phyloP scores from a whole-genome alignment of 2,329 filamentous ascomycete genomes.

The Tympanopsis confertula region DNA sequence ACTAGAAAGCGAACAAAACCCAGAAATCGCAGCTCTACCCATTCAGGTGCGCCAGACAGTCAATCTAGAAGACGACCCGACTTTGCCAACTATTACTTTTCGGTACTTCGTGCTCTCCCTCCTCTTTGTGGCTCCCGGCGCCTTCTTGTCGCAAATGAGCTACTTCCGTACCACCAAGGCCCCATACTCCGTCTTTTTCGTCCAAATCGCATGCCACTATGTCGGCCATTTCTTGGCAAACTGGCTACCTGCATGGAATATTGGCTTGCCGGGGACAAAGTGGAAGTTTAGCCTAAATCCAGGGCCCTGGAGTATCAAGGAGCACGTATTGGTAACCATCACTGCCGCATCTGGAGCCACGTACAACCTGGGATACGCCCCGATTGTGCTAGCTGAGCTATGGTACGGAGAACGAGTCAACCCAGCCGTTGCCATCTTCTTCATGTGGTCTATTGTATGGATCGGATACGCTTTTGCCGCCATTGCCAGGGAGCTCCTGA shows the following conservation, averaged over 20 bases:
- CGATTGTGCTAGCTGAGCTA: slow-evolving; percentile 41
- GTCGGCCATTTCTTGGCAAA: slow-evolving; percentile 38
- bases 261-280: slow-evolving; percentile 32
- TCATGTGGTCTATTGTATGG: slow-evolving; percentile 48
- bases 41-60: slow-evolving; percentile 42
- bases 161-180: slow-evolving; percentile 44
- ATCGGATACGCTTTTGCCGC: slow-evolving; percentile 47
- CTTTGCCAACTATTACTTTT: slow-evolving; percentile 43
- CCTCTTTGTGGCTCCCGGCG: slow-evolving; percentile 43
- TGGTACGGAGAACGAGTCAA: slow-evolving; percentile 41
- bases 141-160: slow-evolving; percentile 43
- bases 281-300: slow-evolving; percentile 41
- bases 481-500: slow-evolving; percentile 40
- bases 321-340: slow-evolving; percentile 44
- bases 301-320: slow-evolving; percentile 43
- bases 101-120: slow-evolving; percentile 43
- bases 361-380: slow-evolving; percentile 35
- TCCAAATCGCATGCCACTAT: slow-evolving; percentile 45
- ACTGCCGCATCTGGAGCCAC: slow-evolving; percentile 39
- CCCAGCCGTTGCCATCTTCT: slow-evolving; percentile 41
- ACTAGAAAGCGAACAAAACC: slow-evolving; percentile 25
- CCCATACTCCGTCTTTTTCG: slow-evolving; percentile 49
- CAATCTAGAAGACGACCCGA: slow-evolving; percentile 42
- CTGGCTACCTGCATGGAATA: slow-evolving; percentile 30
- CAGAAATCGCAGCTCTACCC: slow-evolving; percentile 39